Base-by-base conservation (phyloP, 306 rosid genomes). In the Trifolium repens region DNA sequence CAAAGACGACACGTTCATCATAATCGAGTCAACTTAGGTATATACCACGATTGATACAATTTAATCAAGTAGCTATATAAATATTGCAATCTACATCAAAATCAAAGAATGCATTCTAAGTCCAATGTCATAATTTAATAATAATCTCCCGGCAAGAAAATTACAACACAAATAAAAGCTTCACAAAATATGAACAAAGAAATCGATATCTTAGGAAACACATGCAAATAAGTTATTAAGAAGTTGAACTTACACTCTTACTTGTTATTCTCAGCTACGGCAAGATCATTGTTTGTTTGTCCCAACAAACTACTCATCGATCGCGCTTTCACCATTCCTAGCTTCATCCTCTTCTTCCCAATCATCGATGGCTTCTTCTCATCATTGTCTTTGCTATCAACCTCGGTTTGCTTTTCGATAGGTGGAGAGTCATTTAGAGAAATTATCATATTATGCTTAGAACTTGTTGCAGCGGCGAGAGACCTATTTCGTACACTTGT, bases 271-370 rank as follows among this genome's bases (percentile, higher is more conserved):
- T 80, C 79, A 26, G 8, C 24, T n/a, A 66, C 30, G 62, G 65
- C 30, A 16, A 79, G 32, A 11, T 67, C 59, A 15, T 3, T 22
- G 55, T 37, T 85, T 1, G 89, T 75, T 85, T 90, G 98, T 22
- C 93, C 96, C 14, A 93, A 83, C 76, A 93, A 89, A 85, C 98
- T 93, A 53, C 92, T 93, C 11, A 93, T 87, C 24, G 98, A 93
- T 17, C 98, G 86, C 0, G 98, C 98, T 80, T 93, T 93, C 34
- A 93, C 98, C 79, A 85, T 69, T 66, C 98, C 96, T 16, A 88
- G 87, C 79, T 86, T 86, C 89, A 81, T 80, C 73, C 72, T 86
- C 79, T 80, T 80, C 75, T 80, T 86, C 0, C 64, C 54, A 27
- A n/a, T 69, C 1, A 67, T 0, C 34, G 37, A 2, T 4, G 85